Evolutionary conservation across 2,329 filamentous ascomycete genomes (phyloP), one percentile per base, ranked within the genome.

Genomic region (Aaosphaeria pasadenensis): DNA sequence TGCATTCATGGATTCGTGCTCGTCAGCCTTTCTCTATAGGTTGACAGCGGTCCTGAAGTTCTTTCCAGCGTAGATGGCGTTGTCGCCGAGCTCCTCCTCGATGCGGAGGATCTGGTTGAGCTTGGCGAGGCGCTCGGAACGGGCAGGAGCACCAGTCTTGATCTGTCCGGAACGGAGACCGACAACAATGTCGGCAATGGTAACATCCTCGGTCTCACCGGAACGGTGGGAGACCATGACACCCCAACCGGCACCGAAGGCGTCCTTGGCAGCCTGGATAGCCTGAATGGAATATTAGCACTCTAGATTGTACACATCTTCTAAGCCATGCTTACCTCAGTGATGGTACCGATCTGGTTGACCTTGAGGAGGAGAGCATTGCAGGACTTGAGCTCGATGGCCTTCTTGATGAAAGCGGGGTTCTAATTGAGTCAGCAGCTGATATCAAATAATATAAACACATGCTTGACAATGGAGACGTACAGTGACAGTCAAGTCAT

Each of bases 81-180:
- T 87, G 67, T 85, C 83, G 65, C 91, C 91, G 58, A 99, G 87
- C 83, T 99, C 94, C 82, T 99, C 94, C 85, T 99, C 94, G 66
- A 99, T 99, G 72, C 94, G 90, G 71, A 99, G 88, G 70, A 99
- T 96, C 83, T 99, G 94, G 88, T 99, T 99, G 73, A 99, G 89
- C 85, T 99, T 99, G 76, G 94, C 94, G 63, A 97, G 84, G 82
- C 94, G 91, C 85, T 99, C 94, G 64, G 92, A 96, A 70, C 94
- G 88, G 72, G 88, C 88, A 64, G 94, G 94, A 56, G 92, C 92
- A 59, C 62, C 62, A 47, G 62, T 66, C 61, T 70, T 71, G 85
- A 99, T 97, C 84, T 99, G 90, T 62, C 94, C 94, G 67, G 91
- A 80, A 67, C 94, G 89, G 71, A 99, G 89, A 80, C 94, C 94